Conservation (phyloP, 805 yeast species). For the Phaffomyces opuntiae region DNA sequence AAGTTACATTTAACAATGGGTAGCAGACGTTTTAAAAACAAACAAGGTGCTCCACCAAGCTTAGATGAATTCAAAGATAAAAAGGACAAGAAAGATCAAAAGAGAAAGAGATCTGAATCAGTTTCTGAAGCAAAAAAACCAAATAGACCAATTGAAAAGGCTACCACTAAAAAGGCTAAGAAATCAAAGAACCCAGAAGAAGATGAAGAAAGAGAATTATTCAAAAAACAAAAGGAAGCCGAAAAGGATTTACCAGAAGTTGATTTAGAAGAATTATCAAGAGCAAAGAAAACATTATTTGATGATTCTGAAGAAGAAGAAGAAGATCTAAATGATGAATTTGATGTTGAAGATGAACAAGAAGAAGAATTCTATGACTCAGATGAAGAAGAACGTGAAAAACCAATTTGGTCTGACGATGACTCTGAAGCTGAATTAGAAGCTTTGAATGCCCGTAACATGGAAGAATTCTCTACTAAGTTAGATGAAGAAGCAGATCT, state of each 20-base stretch:
- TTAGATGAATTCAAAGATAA: slow-evolving; percentile 72
- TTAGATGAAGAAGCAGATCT: slow-evolving; percentile 54
- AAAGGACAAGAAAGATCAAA: slow-evolving; percentile 30
- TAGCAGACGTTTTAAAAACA: slow-evolving; percentile 78
- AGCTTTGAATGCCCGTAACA: slow-evolving; percentile 73
- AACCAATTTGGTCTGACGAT: slow-evolving; percentile 23
- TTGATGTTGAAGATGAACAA: slow-evolving; percentile 53
- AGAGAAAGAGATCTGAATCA: slow-evolving; percentile 28
- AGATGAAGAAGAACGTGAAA: slow-evolving; percentile 21
- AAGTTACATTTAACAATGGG: slow-evolving; percentile 54
- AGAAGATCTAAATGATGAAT: slow-evolving; percentile 30
- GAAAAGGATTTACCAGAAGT: slow-evolving; percentile 55
- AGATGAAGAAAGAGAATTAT: slow-evolving; percentile 19
- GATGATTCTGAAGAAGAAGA: slow-evolving; percentile 44
- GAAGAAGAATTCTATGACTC: slow-evolving; percentile 34
- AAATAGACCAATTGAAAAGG: slow-evolving; percentile 1
- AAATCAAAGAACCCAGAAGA: slow-evolving; percentile 14
- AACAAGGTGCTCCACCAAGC: slow-evolving; percentile 89
- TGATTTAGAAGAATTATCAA: slow-evolving; percentile 56
- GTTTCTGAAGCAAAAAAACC: slow-evolving; percentile 23
- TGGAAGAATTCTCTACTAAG: slow-evolving; percentile 68
- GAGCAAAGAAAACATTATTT: slow-evolving; percentile 68
- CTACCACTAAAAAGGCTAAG: slow-evolving; percentile 2
- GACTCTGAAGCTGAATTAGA: slow-evolving; percentile 55
- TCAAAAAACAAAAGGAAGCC: slow-evolving; percentile 27